Evolutionary conservation across 1,284 basidiomycete genomes (phyloP), one percentile per base, ranked within the genome.

Genomic region (Neonothopanus nambi): DNA sequence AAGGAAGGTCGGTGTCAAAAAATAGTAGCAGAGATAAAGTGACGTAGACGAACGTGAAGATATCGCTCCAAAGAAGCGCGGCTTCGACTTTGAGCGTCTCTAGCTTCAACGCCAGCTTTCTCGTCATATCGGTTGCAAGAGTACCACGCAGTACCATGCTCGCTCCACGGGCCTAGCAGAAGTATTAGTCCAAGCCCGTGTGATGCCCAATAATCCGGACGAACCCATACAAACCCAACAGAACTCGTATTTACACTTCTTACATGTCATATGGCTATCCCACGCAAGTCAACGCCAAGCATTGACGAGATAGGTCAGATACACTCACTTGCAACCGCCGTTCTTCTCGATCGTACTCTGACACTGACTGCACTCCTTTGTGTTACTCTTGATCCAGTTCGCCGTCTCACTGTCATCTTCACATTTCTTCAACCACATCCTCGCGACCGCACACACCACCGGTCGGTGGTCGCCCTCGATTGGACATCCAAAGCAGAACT

Each of bases 301-400:
- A 51, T 11, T 43, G 46, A 36, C 39, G 50, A 42, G 35, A 8
- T 49, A 57, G 53, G 26, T 12, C 60, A 54, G 51, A 52, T 51
- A 13, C 11, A 85, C 91, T 66, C 68, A 95, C 93, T 97, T 96
- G 92, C 96, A 98, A 4, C 96, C 95, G n/a, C 96, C 95, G 63
- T 98, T 98, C 88, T 99, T 98, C 80, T 99, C 95, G 60, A 99
- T 98, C 48, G 95, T 98, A 63, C 93, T 95, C 67, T 91, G 86
- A 71, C 96, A 99, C 67, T 93, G 89, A 42, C 87, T 82, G 68
- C 96, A 99, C 71, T 99, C 96, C 76, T 99, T 98, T 47, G 96
- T 99, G 69, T 99, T 98, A 61, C 95, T 98, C 79, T 92, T 93
- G 75, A 99, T 95, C 96, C 96, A 99, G 69, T 99, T 98, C 37